A percentile compares a stretch with the other conserved stretches of the same genome.
These are phyloP conservation scores for Yamadazyma membranifaciens DNA, from an alignment of 1,139 yeast genomes.

Conservation along the genomic window DNA sequence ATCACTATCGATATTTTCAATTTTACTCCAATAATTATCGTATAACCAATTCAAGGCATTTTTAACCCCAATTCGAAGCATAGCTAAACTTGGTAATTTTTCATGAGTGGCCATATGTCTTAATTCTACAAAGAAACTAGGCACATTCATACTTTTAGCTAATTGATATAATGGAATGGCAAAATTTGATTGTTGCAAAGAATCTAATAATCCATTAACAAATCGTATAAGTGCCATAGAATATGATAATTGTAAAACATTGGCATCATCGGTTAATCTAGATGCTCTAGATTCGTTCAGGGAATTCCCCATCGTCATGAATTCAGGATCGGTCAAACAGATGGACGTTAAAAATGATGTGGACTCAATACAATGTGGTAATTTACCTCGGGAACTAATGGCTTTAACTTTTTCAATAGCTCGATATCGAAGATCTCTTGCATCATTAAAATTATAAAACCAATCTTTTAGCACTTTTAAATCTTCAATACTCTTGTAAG, in stretches of 20 bases:
- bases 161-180: constrained; percentile 78
- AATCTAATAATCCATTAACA: constrained; percentile 90
- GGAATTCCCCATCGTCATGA: constrained; percentile 1
- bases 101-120: constrained; percentile 95
- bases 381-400: constrained; percentile 35
- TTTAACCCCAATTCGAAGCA: constrained; percentile 56
- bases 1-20: constrained; percentile 26
- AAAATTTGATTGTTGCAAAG: constrained; percentile 72
- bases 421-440: constrained; percentile 23
- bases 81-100: constrained; percentile 64
- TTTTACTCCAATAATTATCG: constrained; percentile 68
- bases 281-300: neutral
- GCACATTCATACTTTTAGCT: constrained; percentile 69
- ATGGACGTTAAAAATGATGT: constrained; percentile 65
- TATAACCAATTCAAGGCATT: constrained; percentile 76
- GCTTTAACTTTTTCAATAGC: constrained; percentile 50
- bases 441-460: constrained; percentile 47
- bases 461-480: constrained; percentile 52
- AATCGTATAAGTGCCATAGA: constrained; percentile 81
- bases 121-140: constrained; percentile 83
- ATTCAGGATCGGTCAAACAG: constrained; percentile 42
- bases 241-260: constrained; percentile 49
- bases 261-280: constrained; percentile 20
- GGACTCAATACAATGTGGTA: constrained; percentile 50
- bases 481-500: constrained; percentile 56